These are phyloP conservation scores for Debaryomyces sp. DNA, from an alignment of 1,139 yeast species.

Conservation along the genomic window DNA sequence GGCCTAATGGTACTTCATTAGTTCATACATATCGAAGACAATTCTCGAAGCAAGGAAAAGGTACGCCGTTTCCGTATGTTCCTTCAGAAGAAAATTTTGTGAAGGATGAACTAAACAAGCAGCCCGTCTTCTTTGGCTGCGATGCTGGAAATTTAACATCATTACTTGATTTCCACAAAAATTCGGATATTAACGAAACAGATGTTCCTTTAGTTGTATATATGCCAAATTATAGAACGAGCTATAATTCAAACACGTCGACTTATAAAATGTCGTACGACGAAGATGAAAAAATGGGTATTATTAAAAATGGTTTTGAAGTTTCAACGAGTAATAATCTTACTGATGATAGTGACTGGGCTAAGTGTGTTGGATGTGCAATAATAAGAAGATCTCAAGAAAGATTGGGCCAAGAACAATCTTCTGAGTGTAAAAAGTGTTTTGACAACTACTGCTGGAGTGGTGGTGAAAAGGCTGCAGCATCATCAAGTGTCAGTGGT, in stretches of 20 bases:
- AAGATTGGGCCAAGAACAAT: slow-evolving; percentile 37
- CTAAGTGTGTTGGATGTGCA: slow-evolving; percentile 51
- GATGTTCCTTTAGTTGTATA: slow-evolving; percentile 46
- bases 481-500: slow-evolving; percentile 13
- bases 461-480: slow-evolving; percentile 27
- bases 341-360: slow-evolving; percentile 42
- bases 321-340: slow-evolving; percentile 36
- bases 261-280: slow-evolving; percentile 44
- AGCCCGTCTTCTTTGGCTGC: slow-evolving; percentile 49
- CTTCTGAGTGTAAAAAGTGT: slow-evolving; percentile 43
- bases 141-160: slow-evolving; percentile 32
- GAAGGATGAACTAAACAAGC: slow-evolving; percentile 27
- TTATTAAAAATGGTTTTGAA: slow-evolving; percentile 46
- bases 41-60: slow-evolving; percentile 43
- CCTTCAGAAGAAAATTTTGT: slow-evolving; percentile 36
- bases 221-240: slow-evolving; percentile 35
- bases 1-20: slow-evolving; percentile 83
- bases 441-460: slow-evolving; percentile 45
- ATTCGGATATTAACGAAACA: slow-evolving; percentile 29
- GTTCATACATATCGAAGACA: slow-evolving; percentile 56
- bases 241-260: slow-evolving; percentile 40
- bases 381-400: slow-evolving; percentile 47
- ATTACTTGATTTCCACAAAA: slow-evolving; percentile 31
- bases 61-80: slow-evolving; percentile 44
- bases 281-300: slow-evolving; percentile 31